Evolutionary conservation across 106 monocot genomes (phyloP), one percentile per base, ranked within the genome.

Genomic region (Apostasia shenzhenica): DNA sequence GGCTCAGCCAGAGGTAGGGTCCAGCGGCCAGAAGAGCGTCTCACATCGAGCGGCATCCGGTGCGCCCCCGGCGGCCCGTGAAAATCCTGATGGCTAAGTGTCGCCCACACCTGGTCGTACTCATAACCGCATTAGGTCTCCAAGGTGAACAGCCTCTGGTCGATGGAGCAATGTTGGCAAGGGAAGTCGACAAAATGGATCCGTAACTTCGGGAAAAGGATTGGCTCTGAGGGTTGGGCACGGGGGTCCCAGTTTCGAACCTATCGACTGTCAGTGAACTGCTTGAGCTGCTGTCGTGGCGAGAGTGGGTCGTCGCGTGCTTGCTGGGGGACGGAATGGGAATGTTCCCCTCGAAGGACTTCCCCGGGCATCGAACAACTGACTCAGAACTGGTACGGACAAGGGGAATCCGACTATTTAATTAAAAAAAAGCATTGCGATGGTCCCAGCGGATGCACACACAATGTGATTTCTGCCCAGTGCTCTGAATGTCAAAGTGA

Each of bases 81-180:
- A 79, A 79, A 73, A 79, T 79, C 56, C 47, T 46, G 69, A 80
- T 69, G 69, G 59, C 54, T 42, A 55, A 70, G 70, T 80, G 26
- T 0, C 0, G 26, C 26, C 26, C 26, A 26, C 26, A 26, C 26
- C 26, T 26, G 26, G 26, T 26, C 26, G 26, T 26, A 26, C 26
- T 26, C 26, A 26, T 0, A 26, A 26, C 26, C 26, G 26, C 26
- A 26, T 26, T 26, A 26, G 26, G 26, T 26, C 26, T 26, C 26
- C 26, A 26, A 26, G 26, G 26, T 26, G 26, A 26, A 26, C 26
- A 26, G 26, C 26, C 26, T 26, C 26, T 26, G 26, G 26, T 26
- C 26, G 26, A 26, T 26, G 26, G 26, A 26, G 26, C 26, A 26
- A 26, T 26, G 26, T 0, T 26, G 26, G 26, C 26, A 26, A 26